A percentile compares a stretch with the other conserved stretches of the same genome.
Evolutionary conservation across 768 basidiomycete species (phyloP).

Genomic region (Lactarius indigo): DNA sequence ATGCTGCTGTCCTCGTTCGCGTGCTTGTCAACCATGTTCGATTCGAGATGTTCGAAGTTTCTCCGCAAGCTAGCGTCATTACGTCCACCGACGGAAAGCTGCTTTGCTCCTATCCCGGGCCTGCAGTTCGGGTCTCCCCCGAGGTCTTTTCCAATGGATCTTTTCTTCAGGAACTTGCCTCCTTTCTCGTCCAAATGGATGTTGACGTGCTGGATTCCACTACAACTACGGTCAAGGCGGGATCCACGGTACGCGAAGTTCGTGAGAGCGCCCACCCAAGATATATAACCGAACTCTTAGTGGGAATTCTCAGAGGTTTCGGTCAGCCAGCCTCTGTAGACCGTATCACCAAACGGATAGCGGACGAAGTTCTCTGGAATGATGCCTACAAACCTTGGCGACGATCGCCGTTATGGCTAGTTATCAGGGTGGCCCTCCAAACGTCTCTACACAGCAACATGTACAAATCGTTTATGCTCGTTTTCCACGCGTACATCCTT

Average conservation of each 20-base stretch:
- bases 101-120: conserved; percentile 33
- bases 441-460: conserved; percentile 16
- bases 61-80: conserved; percentile 36
- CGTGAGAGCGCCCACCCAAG: neutral
- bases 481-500: neutral
- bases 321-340: conserved; percentile 31
- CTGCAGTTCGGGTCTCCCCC: conserved; percentile 38
- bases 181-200: neutral
- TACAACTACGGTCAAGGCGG: conserved; percentile 24
- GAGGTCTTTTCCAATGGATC: neutral
- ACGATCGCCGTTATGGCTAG: neutral
- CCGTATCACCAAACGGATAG: conserved; percentile 10
- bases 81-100: conserved; percentile 38
- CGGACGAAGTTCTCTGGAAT: neutral
- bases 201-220: neutral
- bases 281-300: neutral
- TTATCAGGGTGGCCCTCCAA: conserved; percentile 37
- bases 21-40: neutral
- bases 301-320: conserved; percentile 27
- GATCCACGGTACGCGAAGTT: neutral
- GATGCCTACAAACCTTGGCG: conserved; percentile 28
- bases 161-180: neutral
- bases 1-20: conserved; percentile 9
- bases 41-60: conserved; percentile 39
- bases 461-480: neutral